Percentiles rank a stretch among this genome's conserved stretches.
These are phyloP conservation scores for Leptographium lundbergii DNA, from an alignment of 2,329 filamentous ascomycete genomes.

Conservation along the genomic window DNA sequence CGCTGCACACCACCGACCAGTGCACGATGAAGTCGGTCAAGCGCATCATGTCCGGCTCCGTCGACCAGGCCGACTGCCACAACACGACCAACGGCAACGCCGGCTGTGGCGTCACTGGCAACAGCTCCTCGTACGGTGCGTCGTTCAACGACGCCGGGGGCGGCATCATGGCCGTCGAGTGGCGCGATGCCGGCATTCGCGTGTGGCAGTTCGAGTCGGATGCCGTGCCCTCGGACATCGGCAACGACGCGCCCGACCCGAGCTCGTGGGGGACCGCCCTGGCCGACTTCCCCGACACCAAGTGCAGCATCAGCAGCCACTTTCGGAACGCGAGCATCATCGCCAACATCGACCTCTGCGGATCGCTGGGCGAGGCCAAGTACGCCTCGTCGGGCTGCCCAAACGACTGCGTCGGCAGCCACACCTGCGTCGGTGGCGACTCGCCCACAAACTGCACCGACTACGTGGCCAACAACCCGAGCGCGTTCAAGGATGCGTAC, in stretches of 20 bases:
- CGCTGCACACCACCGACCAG: conserved; percentile 40
- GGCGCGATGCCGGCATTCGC: conserved; percentile 46
- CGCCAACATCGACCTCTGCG: conserved; percentile 54
- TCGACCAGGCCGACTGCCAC: conserved; percentile 33
- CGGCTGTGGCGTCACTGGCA: conserved; percentile 41
- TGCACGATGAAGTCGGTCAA: conserved; percentile 40
- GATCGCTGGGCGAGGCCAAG: conserved; percentile 35
- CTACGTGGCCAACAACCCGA: conserved; percentile 44
- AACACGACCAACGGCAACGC: conserved; percentile 30
- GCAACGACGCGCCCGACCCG: conserved; percentile 39
- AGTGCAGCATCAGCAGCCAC: conserved; percentile 45
- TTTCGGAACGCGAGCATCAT: conserved; percentile 56
- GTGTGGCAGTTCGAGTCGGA: conserved; percentile 46
- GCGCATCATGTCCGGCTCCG: conserved; percentile 37
- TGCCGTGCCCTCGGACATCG: conserved; percentile 39
- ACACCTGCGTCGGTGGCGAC: conserved; percentile 12
- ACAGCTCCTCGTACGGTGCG: conserved; percentile 32
- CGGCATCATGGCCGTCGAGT: conserved; percentile 49
- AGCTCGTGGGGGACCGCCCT: conserved; percentile 47
- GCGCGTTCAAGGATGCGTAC: conserved; percentile 44
- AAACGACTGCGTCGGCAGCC: conserved; percentile 9
- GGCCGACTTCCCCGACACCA: conserved; percentile 52
- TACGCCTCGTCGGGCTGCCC: conserved; percentile 32
- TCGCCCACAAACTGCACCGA: conserved; percentile 40
- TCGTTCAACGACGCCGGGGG: conserved; percentile 41